Base-by-base conservation (phyloP, 371 early-diverging fungal genomes). In the Chytridium lagenaria region DNA sequence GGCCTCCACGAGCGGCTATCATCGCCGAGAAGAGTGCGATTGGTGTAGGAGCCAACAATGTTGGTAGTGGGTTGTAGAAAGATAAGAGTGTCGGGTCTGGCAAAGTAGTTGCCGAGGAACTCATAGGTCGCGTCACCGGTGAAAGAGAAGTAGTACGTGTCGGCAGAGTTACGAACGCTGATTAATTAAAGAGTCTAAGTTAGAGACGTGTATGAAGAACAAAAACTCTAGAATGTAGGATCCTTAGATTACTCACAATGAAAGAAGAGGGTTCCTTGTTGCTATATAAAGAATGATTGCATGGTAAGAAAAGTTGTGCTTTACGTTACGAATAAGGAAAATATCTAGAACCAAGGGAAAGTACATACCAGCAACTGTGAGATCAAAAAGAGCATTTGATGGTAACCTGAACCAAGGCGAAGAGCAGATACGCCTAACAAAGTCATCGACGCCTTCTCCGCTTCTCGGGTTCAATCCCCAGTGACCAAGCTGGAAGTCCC, bases 401-500 rank as follows among this genome's bases (percentile, higher is more conserved):
- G 57, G 57, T 22, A 33, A 61, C 12, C 7, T 50, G 63, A 37
- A 30, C 72, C 76, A 72, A 0, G 40, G 50, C n/a, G 38, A 37
- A 19, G 34, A 28, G 59, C 30, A 64, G 40, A 76, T 26, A 38
- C 76, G 67, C 5, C 66, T 49, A 1, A 76, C 26, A 50, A 44
- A 76, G 40, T 12, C 26, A n/a, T 57, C 2, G 31, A 76, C 34
- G n/a, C n/a, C 16, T 37, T 76, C 76, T 26, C 50, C 50, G 5
- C 63, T 49, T 7, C 33, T 44, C 39, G 50, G 71, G 39, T 67
- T 44, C 23, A 76, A 59, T 0, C 76, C 76, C 72, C 72, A 72
- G 59, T 76, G 76, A 12, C 65, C 69, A 0, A 76, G 76, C 52
- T 76, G 72, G 68, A 75, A 50, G 52, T 74, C 74, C 30, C 40